Evolutionary conservation across 106 monocot species (phyloP).

Genomic region (Dendrobium nobile): DNA sequence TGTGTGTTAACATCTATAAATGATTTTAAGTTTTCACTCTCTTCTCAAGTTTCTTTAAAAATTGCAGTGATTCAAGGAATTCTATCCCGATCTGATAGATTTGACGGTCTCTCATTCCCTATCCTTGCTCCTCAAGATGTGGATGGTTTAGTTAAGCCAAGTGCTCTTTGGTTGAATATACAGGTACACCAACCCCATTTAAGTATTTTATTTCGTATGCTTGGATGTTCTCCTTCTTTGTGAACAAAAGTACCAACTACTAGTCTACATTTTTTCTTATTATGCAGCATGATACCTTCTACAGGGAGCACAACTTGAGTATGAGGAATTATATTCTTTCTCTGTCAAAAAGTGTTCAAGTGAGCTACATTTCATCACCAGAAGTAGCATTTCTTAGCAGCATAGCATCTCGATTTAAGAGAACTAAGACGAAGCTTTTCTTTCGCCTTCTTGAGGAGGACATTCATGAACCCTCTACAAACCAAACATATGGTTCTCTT

Average conservation of each 20-base stretch:
- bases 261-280: not conserved
- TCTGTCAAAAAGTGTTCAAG: constrained; percentile 20
- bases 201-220: not conserved
- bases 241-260: not conserved
- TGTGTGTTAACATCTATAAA: not conserved
- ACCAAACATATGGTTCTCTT: constrained; percentile 57
- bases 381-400: constrained; percentile 61
- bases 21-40: not conserved
- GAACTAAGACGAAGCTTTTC: constrained; percentile 53
- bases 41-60: not conserved
- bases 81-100: constrained; percentile 31
- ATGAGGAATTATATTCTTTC: constrained; percentile 59
- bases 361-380: constrained; percentile 74
- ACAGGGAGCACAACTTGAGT: constrained; percentile 69
- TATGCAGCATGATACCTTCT: constrained; percentile 78
- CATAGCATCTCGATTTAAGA: constrained; percentile 21
- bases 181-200: constrained; percentile 36
- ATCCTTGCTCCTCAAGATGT: constrained; percentile 50
- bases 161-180: constrained; percentile 72
- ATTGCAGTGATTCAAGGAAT: constrained; percentile 34
- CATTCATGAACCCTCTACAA: constrained; percentile 49
- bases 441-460: constrained; percentile 54
- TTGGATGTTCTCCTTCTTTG: not conserved
- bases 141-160: constrained; percentile 17
- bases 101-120: constrained; percentile 23